Conservation (phyloP, 2,329 filamentous ascomycete species). For the Plectosphaerella plurivora region DNA sequence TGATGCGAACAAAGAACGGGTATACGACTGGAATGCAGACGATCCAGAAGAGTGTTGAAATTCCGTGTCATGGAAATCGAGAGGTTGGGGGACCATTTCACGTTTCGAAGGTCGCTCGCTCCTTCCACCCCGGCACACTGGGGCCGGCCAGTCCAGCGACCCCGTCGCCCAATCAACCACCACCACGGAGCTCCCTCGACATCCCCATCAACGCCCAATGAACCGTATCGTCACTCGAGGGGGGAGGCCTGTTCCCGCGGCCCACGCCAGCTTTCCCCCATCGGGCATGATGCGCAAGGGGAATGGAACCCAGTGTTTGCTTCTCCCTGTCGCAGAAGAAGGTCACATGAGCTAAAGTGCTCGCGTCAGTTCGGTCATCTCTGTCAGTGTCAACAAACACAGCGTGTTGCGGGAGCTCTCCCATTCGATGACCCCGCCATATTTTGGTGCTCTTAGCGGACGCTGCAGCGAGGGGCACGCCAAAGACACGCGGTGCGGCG, state of each 20-base stretch:
- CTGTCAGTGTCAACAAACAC: slow-evolving; percentile 4
- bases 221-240: neutral
- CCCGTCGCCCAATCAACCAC: slow-evolving; percentile 9
- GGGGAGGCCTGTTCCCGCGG: neutral
- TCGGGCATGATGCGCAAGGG: neutral
- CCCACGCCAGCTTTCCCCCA: neutral
- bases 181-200: neutral
- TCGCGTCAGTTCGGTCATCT: neutral
- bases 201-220: neutral
- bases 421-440: neutral
- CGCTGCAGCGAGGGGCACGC: neutral
- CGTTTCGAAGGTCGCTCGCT: too few species aligned
- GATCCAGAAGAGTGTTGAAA: too few species aligned
- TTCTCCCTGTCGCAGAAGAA: neutral
- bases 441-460: neutral
- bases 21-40: too few species aligned
- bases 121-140: neutral
- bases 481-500: neutral
- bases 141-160: slow-evolving; percentile 3
- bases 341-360: neutral
- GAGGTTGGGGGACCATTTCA: slow-evolving; percentile 23
- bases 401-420: neutral
- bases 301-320: neutral
- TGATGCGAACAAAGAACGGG: too few species aligned
- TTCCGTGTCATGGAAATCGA: slow-evolving; percentile 19